A percentile compares a stretch with the other conserved stretches of the same genome.
Evolutionary conservation across 164 flowering plant species (phyloP).

Genomic region (Saururus chinensis): DNA sequence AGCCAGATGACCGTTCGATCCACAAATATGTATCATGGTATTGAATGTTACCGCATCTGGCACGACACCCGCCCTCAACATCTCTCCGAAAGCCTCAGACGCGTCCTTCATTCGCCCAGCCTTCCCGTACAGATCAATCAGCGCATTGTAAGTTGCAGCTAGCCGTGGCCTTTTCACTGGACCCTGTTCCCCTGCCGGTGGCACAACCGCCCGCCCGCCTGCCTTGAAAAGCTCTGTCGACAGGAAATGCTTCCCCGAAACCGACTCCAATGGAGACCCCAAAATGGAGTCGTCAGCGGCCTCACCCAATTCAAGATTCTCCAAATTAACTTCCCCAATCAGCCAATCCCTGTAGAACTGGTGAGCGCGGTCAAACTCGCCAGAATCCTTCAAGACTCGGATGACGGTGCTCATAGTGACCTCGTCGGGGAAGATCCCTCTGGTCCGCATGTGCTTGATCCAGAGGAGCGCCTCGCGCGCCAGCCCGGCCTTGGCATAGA

Average conservation of each 20-base stretch:
- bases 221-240: slow-evolving; percentile 74
- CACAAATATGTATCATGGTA: slow-evolving; percentile 80
- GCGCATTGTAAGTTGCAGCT: slow-evolving; percentile 65
- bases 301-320: slow-evolving; percentile 47
- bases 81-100: slow-evolving; percentile 58
- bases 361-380: slow-evolving; percentile 61
- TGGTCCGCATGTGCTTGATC: slow-evolving; percentile 72
- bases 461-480: slow-evolving; percentile 75
- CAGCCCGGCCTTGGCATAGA: slow-evolving; percentile 83
- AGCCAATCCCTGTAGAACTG: slow-evolving; percentile 78
- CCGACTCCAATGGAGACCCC: slow-evolving; percentile 14
- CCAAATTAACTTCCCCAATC: slow-evolving; percentile 38
- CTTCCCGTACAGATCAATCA: slow-evolving; percentile 90
- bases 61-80: slow-evolving; percentile 71
- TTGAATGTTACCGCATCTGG: slow-evolving; percentile 79
- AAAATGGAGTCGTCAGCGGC: slow-evolving; percentile 1
- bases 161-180: slow-evolving; percentile 38
- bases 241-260: slow-evolving; percentile 63
- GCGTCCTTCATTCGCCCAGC: slow-evolving; percentile 84
- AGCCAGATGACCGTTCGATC: slow-evolving; percentile 55
- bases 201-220: slow-evolving; percentile 34
- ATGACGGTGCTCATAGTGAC: slow-evolving; percentile 79
- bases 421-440: slow-evolving; percentile 83
- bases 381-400: slow-evolving; percentile 60
- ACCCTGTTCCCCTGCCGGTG: slow-evolving; percentile 15